Evolutionary conservation across 75 land plant genomes (phyloP), one percentile per base, ranked within the genome.

Genomic region (Ceratopteris richardii): DNA sequence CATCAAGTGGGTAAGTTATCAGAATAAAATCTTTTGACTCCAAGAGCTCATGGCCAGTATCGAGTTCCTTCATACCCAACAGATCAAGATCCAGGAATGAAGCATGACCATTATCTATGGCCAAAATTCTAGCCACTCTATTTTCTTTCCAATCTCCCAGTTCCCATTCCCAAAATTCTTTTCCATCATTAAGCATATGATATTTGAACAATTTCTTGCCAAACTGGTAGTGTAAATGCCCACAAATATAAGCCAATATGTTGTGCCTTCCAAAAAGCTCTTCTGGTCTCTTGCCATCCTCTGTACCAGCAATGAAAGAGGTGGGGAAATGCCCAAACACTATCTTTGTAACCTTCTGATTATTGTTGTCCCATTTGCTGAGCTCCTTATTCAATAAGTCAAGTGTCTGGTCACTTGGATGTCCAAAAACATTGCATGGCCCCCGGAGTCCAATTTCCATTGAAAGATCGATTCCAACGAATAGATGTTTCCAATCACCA

Each of bases 91-190:
- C 84, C 20, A 70, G 66, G 56, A 81, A 81, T 12, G 84, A 81
- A 41, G 69, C 54, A 10, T 61, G 64, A 13, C 84, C 84, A 22
- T 67, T 19, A 64, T 81, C 84, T 22, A 77, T 51, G 1, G 74
- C 72, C 41, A 81, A 39, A 29, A 81, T 50, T 5, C 84, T 71
- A 50, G 77, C 63, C 40, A 77, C 54, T 25, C 71, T 66, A 37
- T 59, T 70, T 7, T 52, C 74, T 23, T 75, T 74, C 84, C 84
- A 81, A 27, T 81, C 84, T 21, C 84, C 84, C 55, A 74, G 31
- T 67, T 81, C 84, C 84, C 84, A 81, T 52, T 81, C 84, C 84
- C 84, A 81, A 60, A 81, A 81, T 29, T 67, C 58, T 16, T 60
- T 17, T 31, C 14, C 1, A 0, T 21, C 5, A 21, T 13, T 1